Evolutionary conservation across 495 filamentous ascomycete species (phyloP).

Genomic region (Amphirosellinia nigrospora): DNA sequence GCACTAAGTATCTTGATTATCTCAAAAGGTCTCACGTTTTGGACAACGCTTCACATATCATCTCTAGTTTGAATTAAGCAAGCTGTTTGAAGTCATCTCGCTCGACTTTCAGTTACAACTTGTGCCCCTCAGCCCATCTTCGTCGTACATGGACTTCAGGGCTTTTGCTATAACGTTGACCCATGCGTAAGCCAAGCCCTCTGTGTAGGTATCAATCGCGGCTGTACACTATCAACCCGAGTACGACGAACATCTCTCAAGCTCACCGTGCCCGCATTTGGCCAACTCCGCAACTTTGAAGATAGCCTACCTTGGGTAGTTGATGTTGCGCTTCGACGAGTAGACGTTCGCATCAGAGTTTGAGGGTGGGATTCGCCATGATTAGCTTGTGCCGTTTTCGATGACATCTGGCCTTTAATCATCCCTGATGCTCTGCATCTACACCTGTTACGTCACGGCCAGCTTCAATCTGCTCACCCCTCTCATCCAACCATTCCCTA

Average conservation of each 20-base stretch:
- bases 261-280: slow-evolving; percentile 24
- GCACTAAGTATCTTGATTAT: slow-evolving; percentile 3
- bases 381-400: slow-evolving; percentile 14
- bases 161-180: not conserved
- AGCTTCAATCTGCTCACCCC: slow-evolving; percentile 12
- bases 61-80: slow-evolving; percentile 11
- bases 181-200: not conserved
- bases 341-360: not conserved
- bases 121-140: not conserved
- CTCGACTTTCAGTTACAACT: slow-evolving; percentile 8
- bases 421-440: slow-evolving; percentile 25
- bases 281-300: not conserved
- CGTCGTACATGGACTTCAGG: slow-evolving; percentile 5
- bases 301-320: slow-evolving; percentile 14
- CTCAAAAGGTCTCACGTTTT: slow-evolving; percentile 11
- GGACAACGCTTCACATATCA: slow-evolving; percentile 22
- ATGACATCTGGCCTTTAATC: slow-evolving; percentile 21
- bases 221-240: slow-evolving; percentile 4
- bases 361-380: slow-evolving; percentile 16
- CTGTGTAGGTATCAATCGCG: not conserved
- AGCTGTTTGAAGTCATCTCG: not conserved
- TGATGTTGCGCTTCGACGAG: not conserved
- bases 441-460: slow-evolving; percentile 26
- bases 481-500: slow-evolving; percentile 2
- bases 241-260: slow-evolving; percentile 3